Evolutionary conservation across 2,329 filamentous ascomycete genomes (phyloP).

Genomic region (Lasiodiplodia gonubiensis): DNA sequence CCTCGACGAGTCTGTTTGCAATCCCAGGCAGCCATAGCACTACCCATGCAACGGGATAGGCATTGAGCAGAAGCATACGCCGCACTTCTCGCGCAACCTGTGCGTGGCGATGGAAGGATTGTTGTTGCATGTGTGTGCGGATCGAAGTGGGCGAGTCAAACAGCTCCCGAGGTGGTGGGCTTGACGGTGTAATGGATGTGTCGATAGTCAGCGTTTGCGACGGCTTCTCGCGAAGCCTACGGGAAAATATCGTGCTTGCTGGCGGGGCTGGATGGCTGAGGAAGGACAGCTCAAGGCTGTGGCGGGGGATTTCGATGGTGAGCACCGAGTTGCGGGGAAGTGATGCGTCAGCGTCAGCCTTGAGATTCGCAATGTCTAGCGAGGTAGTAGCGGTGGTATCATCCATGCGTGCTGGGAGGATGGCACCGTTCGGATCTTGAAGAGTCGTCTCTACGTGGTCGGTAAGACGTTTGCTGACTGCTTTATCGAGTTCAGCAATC

Average conservation of each 20-base stretch:
- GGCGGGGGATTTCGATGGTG: conserved; percentile 1
- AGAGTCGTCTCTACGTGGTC: background rate
- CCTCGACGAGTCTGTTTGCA: conserved; percentile 34
- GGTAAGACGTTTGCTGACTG: background rate
- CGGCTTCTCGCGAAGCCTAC: conserved; percentile 11
- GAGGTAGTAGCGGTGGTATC: background rate
- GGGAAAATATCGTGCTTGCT: background rate
- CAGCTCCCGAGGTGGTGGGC: conserved; percentile 6
- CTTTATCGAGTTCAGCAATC: background rate
- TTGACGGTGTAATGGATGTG: conserved; percentile 2
- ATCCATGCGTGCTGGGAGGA: background rate
- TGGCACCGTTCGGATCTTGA: background rate
- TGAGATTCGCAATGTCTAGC: background rate
- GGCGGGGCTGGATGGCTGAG: background rate
- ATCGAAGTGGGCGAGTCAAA: conserved; percentile 23
- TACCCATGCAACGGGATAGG: conserved; percentile 43
- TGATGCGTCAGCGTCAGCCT: background rate
- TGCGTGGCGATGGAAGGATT: conserved; percentile 25
- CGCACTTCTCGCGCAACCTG: conserved; percentile 35
- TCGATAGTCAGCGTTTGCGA: conserved; percentile 20
- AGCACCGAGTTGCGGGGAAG: background rate
- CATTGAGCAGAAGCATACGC: conserved; percentile 42
- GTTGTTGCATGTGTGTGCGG: conserved; percentile 13
- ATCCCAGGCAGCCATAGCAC: conserved; percentile 44
- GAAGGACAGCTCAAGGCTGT: background rate